Evolutionary conservation across 208 protist species (phyloP).

Genomic region (Wallacemonas collosoma): DNA sequence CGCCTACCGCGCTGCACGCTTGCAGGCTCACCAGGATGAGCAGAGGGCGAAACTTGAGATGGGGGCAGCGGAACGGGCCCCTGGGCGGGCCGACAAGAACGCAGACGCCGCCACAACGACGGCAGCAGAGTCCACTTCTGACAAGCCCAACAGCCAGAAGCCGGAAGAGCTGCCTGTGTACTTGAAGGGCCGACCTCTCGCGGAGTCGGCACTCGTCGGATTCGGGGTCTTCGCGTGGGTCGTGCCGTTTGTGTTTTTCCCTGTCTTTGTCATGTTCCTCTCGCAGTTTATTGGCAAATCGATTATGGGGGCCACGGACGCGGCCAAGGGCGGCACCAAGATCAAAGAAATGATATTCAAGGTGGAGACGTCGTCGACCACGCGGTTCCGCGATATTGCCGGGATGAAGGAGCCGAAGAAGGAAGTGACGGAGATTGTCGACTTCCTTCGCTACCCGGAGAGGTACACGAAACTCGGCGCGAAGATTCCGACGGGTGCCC

Average conservation of each 20-base stretch:
- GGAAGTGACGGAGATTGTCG: constrained; percentile 97
- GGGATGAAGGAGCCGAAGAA: constrained; percentile 96
- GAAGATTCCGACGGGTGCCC: constrained; percentile 82
- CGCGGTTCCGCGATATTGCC: constrained; percentile 80
- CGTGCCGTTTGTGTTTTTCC: constrained; percentile 83
- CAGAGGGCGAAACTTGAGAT: constrained; percentile 34
- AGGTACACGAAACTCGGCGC: constrained; percentile 78
- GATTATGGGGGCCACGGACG: constrained; percentile 46
- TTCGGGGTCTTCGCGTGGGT: constrained; percentile 80
- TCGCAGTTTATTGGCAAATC: constrained; percentile 70
- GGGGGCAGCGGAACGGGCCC: not conserved
- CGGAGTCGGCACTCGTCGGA: constrained; percentile 60
- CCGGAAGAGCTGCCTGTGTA: constrained; percentile 42
- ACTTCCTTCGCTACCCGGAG: constrained; percentile 92
- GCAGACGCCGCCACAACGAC: not conserved
- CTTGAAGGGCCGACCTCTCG: constrained; percentile 47
- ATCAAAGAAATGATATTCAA: constrained; percentile 73
- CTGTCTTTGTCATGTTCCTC: constrained; percentile 77
- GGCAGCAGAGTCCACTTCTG: not conserved
- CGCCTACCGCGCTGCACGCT: constrained; percentile 29
- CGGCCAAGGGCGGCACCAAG: constrained; percentile 50
- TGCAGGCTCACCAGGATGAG: constrained; percentile 18
- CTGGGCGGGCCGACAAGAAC: not conserved
- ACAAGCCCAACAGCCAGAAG: constrained; percentile 16
- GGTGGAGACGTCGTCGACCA: constrained; percentile 51